A percentile compares a stretch with the other conserved stretches of the same genome.
Conservation (phyloP, 2,329 filamentous ascomycete species). For the Penicillium paneum region DNA sequence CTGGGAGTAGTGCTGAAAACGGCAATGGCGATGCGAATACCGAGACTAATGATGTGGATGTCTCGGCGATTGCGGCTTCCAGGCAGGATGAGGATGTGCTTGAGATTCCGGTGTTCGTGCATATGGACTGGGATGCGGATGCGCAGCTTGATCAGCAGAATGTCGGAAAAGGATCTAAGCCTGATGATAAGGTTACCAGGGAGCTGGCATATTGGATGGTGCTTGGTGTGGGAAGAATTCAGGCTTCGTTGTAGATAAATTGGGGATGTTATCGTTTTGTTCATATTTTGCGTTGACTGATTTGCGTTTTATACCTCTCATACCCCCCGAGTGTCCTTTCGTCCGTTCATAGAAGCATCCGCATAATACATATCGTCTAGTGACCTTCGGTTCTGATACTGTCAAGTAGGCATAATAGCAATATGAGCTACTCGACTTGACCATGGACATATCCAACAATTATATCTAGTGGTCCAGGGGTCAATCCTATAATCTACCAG, state of each 20-base stretch:
- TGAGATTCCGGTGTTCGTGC: conserved; percentile 92
- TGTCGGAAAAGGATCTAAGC: conserved; percentile 50
- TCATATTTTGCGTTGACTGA: not conserved
- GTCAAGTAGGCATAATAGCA: too few relatives aligned
- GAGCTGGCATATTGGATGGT: conserved; percentile 97
- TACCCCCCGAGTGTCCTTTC: conserved; percentile 15
- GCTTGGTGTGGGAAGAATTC: conserved; percentile 80
- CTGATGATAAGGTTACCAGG: conserved; percentile 68
- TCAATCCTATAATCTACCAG: not conserved
- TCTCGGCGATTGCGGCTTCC: conserved; percentile 19
- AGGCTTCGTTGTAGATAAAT: conserved; percentile 16
- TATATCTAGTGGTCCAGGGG: not conserved
- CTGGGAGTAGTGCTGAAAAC: conserved; percentile 27
- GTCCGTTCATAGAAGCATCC: not conserved
- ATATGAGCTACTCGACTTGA: not conserved
- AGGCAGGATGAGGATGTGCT: conserved; percentile 61
- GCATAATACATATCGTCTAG: not conserved
- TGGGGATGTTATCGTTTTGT: not conserved
- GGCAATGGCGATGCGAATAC: conserved; percentile 35
- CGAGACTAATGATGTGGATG: conserved; percentile 32
- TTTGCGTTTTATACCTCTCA: conserved; percentile 13
- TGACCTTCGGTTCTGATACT: not conserved
- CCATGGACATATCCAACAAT: not conserved
- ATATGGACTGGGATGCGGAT: conserved; percentile 81
- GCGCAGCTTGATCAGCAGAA: conserved; percentile 42